Percentiles rank a stretch among this genome's conserved stretches.
phyloP scores from a whole-genome alignment of 495 filamentous ascomycete genomes.

The Talaromyces trachyspermus region DNA sequence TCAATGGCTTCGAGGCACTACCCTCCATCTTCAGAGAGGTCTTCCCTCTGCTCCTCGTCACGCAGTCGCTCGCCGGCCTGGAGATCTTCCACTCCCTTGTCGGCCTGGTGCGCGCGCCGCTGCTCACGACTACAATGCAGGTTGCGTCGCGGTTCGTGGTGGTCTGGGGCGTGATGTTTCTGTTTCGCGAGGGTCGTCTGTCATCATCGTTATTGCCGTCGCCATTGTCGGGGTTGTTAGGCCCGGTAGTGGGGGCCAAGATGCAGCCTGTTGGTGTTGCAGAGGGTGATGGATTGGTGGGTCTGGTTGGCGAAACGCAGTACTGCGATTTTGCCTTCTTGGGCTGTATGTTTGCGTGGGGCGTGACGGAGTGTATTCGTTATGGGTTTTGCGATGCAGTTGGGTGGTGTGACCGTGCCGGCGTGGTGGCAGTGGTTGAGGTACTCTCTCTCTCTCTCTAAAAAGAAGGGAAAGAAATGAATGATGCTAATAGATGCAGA shows the following conservation, averaged over 20 bases:
- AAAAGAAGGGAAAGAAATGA: too few relatives aligned
- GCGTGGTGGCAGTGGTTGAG: conserved; percentile 69
- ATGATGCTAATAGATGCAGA: conserved; percentile 18
- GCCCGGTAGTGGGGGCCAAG: not conserved
- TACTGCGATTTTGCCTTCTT: conserved; percentile 36
- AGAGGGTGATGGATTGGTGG: not conserved
- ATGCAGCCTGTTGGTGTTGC: not conserved
- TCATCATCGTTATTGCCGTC: too few relatives aligned
- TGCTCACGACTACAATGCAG: conserved; percentile 84
- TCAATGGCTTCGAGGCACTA: conserved; percentile 30
- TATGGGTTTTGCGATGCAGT: conserved; percentile 76
- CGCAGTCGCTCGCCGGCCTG: conserved; percentile 73
- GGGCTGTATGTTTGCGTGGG: conserved; percentile 65
- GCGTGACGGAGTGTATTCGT: conserved; percentile 75
- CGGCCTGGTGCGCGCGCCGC: conserved; percentile 76
- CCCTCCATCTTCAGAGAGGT: conserved; percentile 45
- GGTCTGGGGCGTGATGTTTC: conserved; percentile 68
- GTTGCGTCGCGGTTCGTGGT: conserved; percentile 75
- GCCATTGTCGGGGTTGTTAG: conserved; percentile 6
- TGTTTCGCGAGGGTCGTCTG: conserved; percentile 58
- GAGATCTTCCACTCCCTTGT: conserved; percentile 70
- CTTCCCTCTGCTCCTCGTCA: conserved; percentile 62
- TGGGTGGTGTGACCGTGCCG: conserved; percentile 53
- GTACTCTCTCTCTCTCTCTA: conserved; percentile 18
- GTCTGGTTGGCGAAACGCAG: conserved; percentile 12